A percentile compares a stretch with the other conserved stretches of the same genome.
Evolutionary conservation across 768 basidiomycete genomes (phyloP).

Genomic region (Phylloporus sp.): DNA sequence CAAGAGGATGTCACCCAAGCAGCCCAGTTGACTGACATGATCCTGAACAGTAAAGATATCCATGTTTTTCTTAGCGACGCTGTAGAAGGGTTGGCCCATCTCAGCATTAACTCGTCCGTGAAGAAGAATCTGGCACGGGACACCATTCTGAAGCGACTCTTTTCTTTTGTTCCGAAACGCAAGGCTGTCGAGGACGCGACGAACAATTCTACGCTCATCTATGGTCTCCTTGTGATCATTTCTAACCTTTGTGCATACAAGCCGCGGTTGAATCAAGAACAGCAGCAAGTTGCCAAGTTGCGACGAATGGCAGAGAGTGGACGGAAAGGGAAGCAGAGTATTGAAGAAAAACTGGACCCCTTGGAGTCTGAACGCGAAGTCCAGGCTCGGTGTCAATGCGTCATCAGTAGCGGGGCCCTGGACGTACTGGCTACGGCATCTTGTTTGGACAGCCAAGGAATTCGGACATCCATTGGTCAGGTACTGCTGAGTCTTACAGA

Average conservation of each 20-base stretch:
- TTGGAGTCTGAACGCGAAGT: conserved; percentile 70
- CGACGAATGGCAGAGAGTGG: conserved; percentile 63
- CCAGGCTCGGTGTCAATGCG: conserved; percentile 50
- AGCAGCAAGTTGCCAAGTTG: conserved; percentile 77
- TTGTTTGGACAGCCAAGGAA: conserved; percentile 58
- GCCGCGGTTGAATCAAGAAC: conserved; percentile 72
- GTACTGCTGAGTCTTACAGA: conserved; percentile 70
- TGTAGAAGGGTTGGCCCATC: conserved; percentile 84
- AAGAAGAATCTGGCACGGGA: conserved; percentile 62
- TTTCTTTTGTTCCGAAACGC: conserved; percentile 52
- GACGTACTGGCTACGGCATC: conserved; percentile 59
- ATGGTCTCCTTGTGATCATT: conserved; percentile 74
- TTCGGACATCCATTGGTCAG: conserved; percentile 56
- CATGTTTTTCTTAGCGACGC: conserved; percentile 52
- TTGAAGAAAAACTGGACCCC: conserved; percentile 28
- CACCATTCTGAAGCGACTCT: conserved; percentile 54
- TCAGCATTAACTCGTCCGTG: conserved; percentile 58
- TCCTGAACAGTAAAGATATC: conserved; percentile 38
- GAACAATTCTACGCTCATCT: conserved; percentile 55
- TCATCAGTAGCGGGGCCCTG: conserved; percentile 62
- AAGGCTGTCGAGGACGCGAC: conserved; percentile 33
- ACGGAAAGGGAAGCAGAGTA: conserved; percentile 31
- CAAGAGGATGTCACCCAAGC: conserved; percentile 45
- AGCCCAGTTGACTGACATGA: conserved; percentile 52
- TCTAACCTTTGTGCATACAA: conserved; percentile 70